Base-by-base conservation (phyloP, 2,329 filamentous ascomycete species). In the Fusarium musae region DNA sequence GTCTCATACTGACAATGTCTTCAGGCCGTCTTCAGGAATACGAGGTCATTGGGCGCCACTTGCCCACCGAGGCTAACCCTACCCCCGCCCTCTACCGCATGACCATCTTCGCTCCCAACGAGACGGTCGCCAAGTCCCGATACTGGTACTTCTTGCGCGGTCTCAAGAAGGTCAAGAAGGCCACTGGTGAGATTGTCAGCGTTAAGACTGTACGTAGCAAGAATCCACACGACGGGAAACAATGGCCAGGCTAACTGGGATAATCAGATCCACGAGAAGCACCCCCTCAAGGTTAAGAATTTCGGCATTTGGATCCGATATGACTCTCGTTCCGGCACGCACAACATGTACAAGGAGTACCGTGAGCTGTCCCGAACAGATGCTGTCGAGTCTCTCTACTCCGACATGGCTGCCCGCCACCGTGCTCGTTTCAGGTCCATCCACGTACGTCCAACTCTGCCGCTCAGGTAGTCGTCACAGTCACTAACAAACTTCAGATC, bases 331-430 rank as follows among this genome's bases (percentile, higher is more conserved):
- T 98, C 96, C 82, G 96, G 96, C 82, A 99, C 96, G 82, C 96
- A 99, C 95, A 99, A 99, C 93, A 99, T 99, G 96, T 99, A 99
- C 94, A 98, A 98, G 93, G 96, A 99, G 93, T 98, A 98, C 93
- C 94, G 96, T 85, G 96, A 98, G 91, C 93, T 98, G 91, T 96
- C 93, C 85, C 91, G 96, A 87, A 93, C 93, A 83, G 96, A 96
- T 80, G 96, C 96, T 79, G 96, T 98, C 83, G 93, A 98, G 88
- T 88, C 96, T 80, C 92, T 99, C 84, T 99, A 99, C 93, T 93
- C 96, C 88, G 96, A 99, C 90, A 98, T 99, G 96, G 95, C 96
- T 80, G 96, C 97, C 86, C 94, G 96, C 86, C 96, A 99, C 92
- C 95, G 82, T 80, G 93, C 96, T 83, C 94, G 96, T 83, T 99